Conservation (phyloP, 2,329 filamentous ascomycete genomes). For the Drechslerella coelobrocha region DNA sequence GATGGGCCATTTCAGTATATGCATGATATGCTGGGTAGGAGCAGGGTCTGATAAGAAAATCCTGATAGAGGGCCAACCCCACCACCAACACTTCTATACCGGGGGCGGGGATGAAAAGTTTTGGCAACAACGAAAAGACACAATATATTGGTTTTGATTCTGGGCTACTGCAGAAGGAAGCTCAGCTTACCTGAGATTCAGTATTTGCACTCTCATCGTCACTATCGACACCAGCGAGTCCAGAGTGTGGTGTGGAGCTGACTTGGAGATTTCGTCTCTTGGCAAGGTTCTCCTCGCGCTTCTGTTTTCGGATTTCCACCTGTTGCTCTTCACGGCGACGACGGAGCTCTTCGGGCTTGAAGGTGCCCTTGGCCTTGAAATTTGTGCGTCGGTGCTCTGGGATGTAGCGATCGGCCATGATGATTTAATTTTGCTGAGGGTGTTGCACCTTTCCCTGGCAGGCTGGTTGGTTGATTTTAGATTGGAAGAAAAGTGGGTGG, state of each 20-base stretch:
- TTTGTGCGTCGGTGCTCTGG: slow-evolving; percentile 98
- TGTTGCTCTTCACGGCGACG: slow-evolving; percentile 98
- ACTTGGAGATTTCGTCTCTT: slow-evolving; percentile 86
- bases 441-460: slow-evolving; percentile 4
- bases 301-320: slow-evolving; percentile 97
- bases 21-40: not conserved
- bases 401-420: slow-evolving; percentile 99
- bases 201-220: slow-evolving; percentile 96
- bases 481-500: slow-evolving; percentile 18
- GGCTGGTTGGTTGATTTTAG: slow-evolving; percentile 35
- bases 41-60: slow-evolving; percentile 41
- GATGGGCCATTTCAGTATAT: not conserved
- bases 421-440: slow-evolving; percentile 53
- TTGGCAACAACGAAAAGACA: slow-evolving; percentile 5
- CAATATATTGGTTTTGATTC: not conserved
- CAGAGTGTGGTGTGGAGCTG: slow-evolving; percentile 74
- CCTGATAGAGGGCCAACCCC: slow-evolving; percentile 22
- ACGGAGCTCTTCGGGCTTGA: slow-evolving; percentile 98
- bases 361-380: slow-evolving; percentile 99
- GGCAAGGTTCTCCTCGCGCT: slow-evolving; percentile 97
- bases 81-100: slow-evolving; percentile 33
- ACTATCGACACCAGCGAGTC: slow-evolving; percentile 80
- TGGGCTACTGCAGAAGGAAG: not conserved
- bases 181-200: slow-evolving; percentile 84
- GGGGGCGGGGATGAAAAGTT: slow-evolving; percentile 2